Evolutionary conservation across 2,329 filamentous ascomycete genomes (phyloP), one percentile per base, ranked within the genome.

Genomic region (Pestalotiopsis sp.): DNA sequence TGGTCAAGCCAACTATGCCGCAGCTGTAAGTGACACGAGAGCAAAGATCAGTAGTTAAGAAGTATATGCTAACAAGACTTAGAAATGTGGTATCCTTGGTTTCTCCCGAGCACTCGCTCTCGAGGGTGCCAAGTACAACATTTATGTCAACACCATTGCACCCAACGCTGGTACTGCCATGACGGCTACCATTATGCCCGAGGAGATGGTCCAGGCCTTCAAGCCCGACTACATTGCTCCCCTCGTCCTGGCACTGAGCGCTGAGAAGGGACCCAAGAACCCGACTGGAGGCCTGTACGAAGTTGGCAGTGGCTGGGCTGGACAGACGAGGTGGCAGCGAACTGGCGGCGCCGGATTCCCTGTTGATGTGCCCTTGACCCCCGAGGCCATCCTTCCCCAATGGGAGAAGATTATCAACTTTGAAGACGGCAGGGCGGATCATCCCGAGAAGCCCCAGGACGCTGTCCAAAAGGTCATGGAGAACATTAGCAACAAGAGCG

Each of bases 191-290:
- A 93, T 99, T 80, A 89, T 99, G 86, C 96, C 96, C 38, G 94
- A 97, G 83, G 96, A 99, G 85, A 90, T 98, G 85, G 95, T 99
- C 20, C 95, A 98, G 85, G 95, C 96, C 61, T 97, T 99, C 88
- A 99, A 98, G 90, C 96, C 96, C 70, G 95, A 98, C 79, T 98
- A 97, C 83, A 95, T 99, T 81, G 96, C 96, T 66, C 96, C 96
- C 70, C 84, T 98, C 49, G 95, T 99, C 65, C 90, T 95, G 67
- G 90, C 95, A 58, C 92, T 99, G 69, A 86, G 82, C 81, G 94
- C 90, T 80, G 96, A 99, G 84, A 93, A 94, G 83, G 90, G 94
- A 66, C 95, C 96, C 36, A 89, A 92, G 77, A 90, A 92, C 74
- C 89, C 90, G 17, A 98, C 94, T 69, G 95, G 95, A 72, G 92